Conservation (phyloP, 2,329 filamentous ascomycete species). For the Aspergillus sojae region DNA sequence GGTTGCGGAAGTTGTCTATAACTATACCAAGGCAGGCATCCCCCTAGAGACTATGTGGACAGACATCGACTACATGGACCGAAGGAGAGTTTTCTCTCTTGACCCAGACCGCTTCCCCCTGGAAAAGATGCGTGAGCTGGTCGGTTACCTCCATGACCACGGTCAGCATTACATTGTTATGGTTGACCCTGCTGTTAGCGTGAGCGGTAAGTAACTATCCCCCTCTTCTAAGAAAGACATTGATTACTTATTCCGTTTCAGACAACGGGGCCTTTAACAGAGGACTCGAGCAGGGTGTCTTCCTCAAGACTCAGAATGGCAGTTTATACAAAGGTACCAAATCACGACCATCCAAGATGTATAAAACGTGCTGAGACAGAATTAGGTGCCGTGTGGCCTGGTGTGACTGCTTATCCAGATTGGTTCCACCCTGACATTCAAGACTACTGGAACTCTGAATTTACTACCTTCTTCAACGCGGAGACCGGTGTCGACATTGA, state of each 20-base stretch:
- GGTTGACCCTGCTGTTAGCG: constrained; percentile 63
- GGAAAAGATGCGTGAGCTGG: constrained; percentile 62
- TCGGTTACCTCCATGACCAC: constrained; percentile 66
- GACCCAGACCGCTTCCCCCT: constrained; percentile 43
- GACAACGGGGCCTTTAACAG: constrained; percentile 62
- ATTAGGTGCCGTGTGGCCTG: constrained; percentile 74
- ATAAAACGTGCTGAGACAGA: constrained; percentile 1
- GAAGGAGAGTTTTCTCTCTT: constrained; percentile 42
- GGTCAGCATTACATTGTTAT: constrained; percentile 75
- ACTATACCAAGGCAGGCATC: constrained; percentile 46
- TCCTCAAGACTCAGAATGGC: constrained; percentile 58
- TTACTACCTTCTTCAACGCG: constrained; percentile 65
- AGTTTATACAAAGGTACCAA: constrained; percentile 51
- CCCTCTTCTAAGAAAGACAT: neutral
- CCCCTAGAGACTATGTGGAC: constrained; percentile 52
- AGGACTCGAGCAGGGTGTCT: constrained; percentile 60
- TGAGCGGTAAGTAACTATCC: constrained; percentile 28
- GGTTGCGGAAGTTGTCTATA: constrained; percentile 48
- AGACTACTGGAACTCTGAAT: constrained; percentile 71
- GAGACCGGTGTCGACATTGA: constrained; percentile 73
- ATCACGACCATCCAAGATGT: neutral
- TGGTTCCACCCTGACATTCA: constrained; percentile 71
- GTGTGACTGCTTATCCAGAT: constrained; percentile 71
- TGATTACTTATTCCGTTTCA: constrained; percentile 20
- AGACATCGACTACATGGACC: constrained; percentile 48